Evolutionary conservation across 2,329 filamentous ascomycete genomes (phyloP).

Genomic region (Stagonosporopsis cucurbitacearum): DNA sequence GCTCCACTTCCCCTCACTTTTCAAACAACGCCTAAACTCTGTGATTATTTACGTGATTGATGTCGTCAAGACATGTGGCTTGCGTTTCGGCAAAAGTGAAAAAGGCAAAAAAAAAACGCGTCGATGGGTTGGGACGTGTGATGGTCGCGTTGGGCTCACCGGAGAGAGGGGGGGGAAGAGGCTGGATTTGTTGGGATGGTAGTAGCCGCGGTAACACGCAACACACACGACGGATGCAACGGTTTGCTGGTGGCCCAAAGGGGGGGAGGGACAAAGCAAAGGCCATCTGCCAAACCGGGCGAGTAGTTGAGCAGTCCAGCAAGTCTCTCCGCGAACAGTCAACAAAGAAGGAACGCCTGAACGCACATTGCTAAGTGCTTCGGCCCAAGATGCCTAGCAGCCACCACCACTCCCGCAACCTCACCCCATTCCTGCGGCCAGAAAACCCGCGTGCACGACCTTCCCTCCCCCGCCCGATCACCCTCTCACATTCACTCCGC

Average conservation of each 20-base stretch:
- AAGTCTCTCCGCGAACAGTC: not conserved
- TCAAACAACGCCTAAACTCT: slow-evolving; percentile 15
- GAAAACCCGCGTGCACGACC: slow-evolving; percentile 3
- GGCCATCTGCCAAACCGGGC: not conserved
- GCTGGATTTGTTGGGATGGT: no score
- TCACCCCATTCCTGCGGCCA: not conserved
- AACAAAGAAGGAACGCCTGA: slow-evolving; percentile 1
- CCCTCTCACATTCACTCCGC: slow-evolving; percentile 9
- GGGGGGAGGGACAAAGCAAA: not conserved
- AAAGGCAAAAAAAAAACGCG: not conserved
- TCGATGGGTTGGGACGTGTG: slow-evolving; percentile 9
- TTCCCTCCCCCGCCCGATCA: not conserved
- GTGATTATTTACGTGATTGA: not conserved
- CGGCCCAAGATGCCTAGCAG: slow-evolving; percentile 5
- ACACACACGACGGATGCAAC: slow-evolving; percentile 1
- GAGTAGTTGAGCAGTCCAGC: no score
- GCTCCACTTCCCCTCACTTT: slow-evolving; percentile 17
- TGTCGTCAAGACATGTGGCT: slow-evolving; percentile 12
- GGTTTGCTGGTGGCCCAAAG: not conserved
- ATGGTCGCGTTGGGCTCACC: slow-evolving; percentile 10
- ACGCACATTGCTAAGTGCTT: slow-evolving; percentile 1
- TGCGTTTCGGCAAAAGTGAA: slow-evolving; percentile 2
- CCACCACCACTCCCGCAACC: not conserved
- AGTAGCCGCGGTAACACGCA: no score
- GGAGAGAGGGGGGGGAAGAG: not conserved